A percentile compares a stretch with the other conserved stretches of the same genome.
Evolutionary conservation across 306 rosid species (phyloP).

Genomic region (Ceratonia siliqua): DNA sequence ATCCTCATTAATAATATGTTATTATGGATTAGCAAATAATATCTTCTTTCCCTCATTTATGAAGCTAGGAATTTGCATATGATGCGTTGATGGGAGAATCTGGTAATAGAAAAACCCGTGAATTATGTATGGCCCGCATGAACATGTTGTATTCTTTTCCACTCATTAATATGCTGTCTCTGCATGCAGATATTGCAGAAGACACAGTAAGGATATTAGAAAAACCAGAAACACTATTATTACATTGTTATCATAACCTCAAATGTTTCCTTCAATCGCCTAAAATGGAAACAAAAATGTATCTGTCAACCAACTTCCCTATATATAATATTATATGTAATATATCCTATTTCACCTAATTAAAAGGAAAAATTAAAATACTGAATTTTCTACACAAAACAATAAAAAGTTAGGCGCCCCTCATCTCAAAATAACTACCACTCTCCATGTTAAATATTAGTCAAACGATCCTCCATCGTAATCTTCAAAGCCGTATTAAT

Average conservation of each 20-base stretch:
- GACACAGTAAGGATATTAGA: slow-evolving; percentile 28
- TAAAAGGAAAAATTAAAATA: neutral
- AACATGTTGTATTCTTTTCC: slow-evolving; percentile 43
- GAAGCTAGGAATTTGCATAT: slow-evolving; percentile 13
- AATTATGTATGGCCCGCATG: slow-evolving; percentile 73
- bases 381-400: slow-evolving; percentile 33
- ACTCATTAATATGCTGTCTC: slow-evolving; percentile 42
- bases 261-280: slow-evolving; percentile 31
- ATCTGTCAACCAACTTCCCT: neutral
- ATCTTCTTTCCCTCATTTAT: too few relatives aligned
- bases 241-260: slow-evolving; percentile 42
- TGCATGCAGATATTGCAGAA: slow-evolving; percentile 54
- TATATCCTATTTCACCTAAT: neutral
- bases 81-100: slow-evolving; percentile 54
- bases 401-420: slow-evolving; percentile 43
- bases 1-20: too few relatives aligned
- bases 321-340: too few relatives aligned
- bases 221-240: slow-evolving; percentile 39
- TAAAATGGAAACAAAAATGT: neutral
- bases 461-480: slow-evolving; percentile 20
- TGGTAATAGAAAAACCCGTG: slow-evolving; percentile 83
- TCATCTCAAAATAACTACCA: slow-evolving; percentile 3
- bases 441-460: slow-evolving; percentile 20
- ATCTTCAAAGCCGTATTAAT: neutral
- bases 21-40: too few relatives aligned